Evolutionary conservation across 768 basidiomycete species (phyloP).

Genomic region (Clavulina sp.): DNA sequence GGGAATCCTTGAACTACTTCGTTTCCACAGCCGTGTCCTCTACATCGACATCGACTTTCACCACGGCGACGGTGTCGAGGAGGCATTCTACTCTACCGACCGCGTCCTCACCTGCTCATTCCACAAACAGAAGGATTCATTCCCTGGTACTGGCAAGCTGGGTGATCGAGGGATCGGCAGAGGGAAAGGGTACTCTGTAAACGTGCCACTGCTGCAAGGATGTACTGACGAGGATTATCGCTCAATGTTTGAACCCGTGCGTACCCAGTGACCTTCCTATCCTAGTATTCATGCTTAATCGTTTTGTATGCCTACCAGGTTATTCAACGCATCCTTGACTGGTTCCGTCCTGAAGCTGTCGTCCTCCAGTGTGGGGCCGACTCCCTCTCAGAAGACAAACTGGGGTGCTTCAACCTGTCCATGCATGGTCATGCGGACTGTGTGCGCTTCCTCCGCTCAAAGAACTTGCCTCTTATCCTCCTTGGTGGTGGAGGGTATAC

Average conservation of each 20-base stretch:
- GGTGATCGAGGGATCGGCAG: conserved; percentile 70
- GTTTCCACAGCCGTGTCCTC: conserved; percentile 68
- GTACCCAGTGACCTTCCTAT: conserved; percentile 19
- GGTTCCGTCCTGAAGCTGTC: conserved; percentile 73
- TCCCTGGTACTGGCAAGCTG: conserved; percentile 76
- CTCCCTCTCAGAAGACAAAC: conserved; percentile 84
- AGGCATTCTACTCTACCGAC: conserved; percentile 95
- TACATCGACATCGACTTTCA: conserved; percentile 98
- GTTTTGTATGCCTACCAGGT: conserved; percentile 32
- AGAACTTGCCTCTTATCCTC: conserved; percentile 74
- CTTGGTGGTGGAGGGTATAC: conserved; percentile 96
- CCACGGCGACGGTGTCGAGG: conserved; percentile 97
- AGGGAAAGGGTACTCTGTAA: conserved; percentile 78
- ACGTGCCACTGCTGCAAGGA: conserved; percentile 88
- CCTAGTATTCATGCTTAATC: background rate
- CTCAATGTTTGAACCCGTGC: conserved; percentile 81
- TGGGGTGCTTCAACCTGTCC: conserved; percentile 90
- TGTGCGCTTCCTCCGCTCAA: conserved; percentile 66
- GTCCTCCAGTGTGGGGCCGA: conserved; percentile 94
- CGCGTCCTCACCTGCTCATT: conserved; percentile 95
- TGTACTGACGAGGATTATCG: conserved; percentile 78
- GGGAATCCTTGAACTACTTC: conserved; percentile 80
- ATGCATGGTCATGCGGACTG: conserved; percentile 92
- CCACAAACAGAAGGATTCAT: conserved; percentile 94
- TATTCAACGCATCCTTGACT: conserved; percentile 67